Base-by-base conservation (phyloP, 148 eudicot genomes). In the Chenopodium album region DNA sequence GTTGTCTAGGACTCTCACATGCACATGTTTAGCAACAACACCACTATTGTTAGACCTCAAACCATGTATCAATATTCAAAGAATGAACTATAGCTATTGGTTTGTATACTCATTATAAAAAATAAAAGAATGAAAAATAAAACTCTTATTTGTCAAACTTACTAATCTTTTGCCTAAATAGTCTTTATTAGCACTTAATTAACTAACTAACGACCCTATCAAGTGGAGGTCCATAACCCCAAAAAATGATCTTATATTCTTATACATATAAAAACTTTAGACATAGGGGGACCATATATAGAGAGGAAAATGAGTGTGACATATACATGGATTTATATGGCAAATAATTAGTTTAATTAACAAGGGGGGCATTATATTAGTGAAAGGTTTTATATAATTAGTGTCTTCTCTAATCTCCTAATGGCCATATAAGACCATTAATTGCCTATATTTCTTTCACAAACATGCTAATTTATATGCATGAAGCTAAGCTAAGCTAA, bases 391-490 rank as follows among this genome's bases (percentile, higher is more conserved):
- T 5, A 37, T 37, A 37, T 37, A 37, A 37, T 37, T 46, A 22
- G 34, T 73, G 76, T 59, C 76, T 73, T 72, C 60, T 48, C 76
- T 73, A 47, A 47, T 48, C 59, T 48, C 76, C n/a, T 73, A 73
- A 73, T 48, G 59, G 76, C 76, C 76, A 13, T 2, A 73, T 47
- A 73, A 48, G 60, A 73, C 31, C 60, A 31, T 9, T n/a, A 73
- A 23, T 47, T 73, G 60, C 52, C 59, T 47, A 48, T 23, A 48
- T 8, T 0, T 0, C 32, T 23, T 46, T 47, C 13, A 10, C 41
- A 34, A 22, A 23, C 8, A 37, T 37, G 44, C 44, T 37, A 37
- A 37, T 28, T 16, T 17, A 71, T 73, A 46, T 46, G 56, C 59
- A 73, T 73, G 76, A 73, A 73, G 26, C 76, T 32, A 29, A 37